Base-by-base conservation (phyloP, 2,329 filamentous ascomycete species). In the Coniochaeta sp. region DNA sequence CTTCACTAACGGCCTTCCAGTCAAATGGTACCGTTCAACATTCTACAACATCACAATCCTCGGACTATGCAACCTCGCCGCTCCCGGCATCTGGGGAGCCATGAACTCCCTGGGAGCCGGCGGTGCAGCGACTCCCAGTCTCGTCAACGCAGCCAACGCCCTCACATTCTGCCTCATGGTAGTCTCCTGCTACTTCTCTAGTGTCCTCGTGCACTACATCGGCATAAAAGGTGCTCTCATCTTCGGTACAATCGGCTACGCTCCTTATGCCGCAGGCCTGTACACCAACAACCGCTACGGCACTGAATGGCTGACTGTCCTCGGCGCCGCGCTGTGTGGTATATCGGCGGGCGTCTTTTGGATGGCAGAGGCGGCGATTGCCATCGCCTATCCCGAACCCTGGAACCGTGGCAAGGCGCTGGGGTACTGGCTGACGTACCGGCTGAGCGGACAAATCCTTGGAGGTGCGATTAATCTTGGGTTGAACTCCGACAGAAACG, bases 91-190 rank as follows among this genome's bases (percentile, higher is more conserved):
- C 55, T 89, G 85, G 85, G 78, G 75, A 10, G 84, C 83, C 8
- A 86, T 89, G 84, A 89, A 88, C 68, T 83, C 78, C 0, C 75
- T 89, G 0, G 86, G 86, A 9, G 86, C 83, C 1, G 86, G 86
- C 48, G 86, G 86, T 3, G 75, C 79, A 24, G 75, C 82, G 56
- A 75, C 76, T 8, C 86, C 86, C 0, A 76, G 82, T 58, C 73
- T 89, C 1, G 81, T 89, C 48, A 89, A 88, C 59, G 76, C 81
- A 0, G 85, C 83, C 13, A 90, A 90, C 58, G 81, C 85, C 0
- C 65, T 89, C 33, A 88, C 85, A 0, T 89, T 89, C 61, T 82
- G 82, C 45, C 74, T 89, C 7, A 89, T 89, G 56, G 56, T 89
- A 0, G 61, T 89, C 0, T 86, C 83, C 0, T 89, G 86, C 61